phyloP scores from a whole-genome alignment of 164 flowering plant genomes.

The Akebia trifoliata region DNA sequence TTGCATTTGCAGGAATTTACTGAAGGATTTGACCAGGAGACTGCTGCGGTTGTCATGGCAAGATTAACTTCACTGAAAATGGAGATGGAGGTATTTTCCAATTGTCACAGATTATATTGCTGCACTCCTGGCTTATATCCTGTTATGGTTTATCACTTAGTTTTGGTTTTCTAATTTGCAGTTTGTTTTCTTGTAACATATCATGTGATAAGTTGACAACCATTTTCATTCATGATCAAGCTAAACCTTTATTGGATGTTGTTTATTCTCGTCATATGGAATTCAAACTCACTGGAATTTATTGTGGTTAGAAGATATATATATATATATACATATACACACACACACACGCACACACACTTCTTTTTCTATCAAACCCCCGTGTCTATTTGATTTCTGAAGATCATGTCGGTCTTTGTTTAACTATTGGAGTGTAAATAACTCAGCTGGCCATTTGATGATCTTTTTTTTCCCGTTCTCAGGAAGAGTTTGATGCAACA shows the following conservation, averaged over 20 bases:
- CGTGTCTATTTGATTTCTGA: neutral
- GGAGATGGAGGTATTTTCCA: constrained; percentile 79
- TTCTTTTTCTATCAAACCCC: neutral
- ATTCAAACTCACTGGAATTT: too few species aligned
- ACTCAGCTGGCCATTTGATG: neutral
- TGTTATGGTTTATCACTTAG: too few species aligned
- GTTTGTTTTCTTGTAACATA: neutral
- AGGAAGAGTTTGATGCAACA: constrained; percentile 96
- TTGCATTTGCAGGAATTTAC: constrained; percentile 63
- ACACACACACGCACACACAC: too few species aligned
- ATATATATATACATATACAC: too few species aligned
- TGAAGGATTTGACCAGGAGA: constrained; percentile 96
- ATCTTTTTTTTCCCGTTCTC: constrained; percentile 11
- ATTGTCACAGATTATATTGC: neutral
- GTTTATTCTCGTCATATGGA: too few species aligned
- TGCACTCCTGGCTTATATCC: neutral
- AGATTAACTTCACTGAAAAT: constrained; percentile 82
- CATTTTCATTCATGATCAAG: too few species aligned
- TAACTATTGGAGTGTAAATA: neutral
- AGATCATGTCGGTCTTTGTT: neutral
- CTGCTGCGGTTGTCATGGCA: constrained; percentile 95
- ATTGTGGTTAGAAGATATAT: too few species aligned
- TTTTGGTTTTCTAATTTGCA: too few species aligned
- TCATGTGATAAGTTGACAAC: too few species aligned
- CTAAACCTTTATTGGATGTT: too few species aligned